Base-by-base conservation (phyloP, 2,329 filamentous ascomycete genomes). In the Hypoxylon sp. region DNA sequence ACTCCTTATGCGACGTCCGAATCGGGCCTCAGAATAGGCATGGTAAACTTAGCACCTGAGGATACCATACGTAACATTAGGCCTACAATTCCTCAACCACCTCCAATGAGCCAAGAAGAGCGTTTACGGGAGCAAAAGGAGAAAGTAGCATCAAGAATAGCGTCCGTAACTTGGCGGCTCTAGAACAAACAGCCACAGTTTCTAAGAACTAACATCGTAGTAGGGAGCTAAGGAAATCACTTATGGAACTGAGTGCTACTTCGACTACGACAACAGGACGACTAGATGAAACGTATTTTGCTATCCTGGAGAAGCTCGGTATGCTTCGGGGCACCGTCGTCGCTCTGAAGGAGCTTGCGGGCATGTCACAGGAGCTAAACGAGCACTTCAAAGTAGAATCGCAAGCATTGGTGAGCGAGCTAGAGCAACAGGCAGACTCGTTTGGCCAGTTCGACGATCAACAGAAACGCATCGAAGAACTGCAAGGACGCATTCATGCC, bases 281-380 rank as follows among this genome's bases (percentile, higher is more conserved):
- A 34, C 86, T 95, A 45, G 91, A 94, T 76, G 87, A 91, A 64
- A 90, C 90, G 2, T 94, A 94, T 80, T 91, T 92, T 70, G 87
- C 88, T 0, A 86, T 94, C 9, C 82, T 93, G 30, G 89, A 93
- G 75, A 92, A 91, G 75, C 84, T 91, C 52, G 85, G 85, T 53
- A 78, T 84, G 0, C 81, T 94, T 38, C 89, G 90, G 59, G 85
- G 83, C 71, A 93, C 89, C 0, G 86, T 94, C 41, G 78, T 82
- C 5, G 86, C 85, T 2, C 81, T 95, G 28, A 89, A 89, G 74
- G 88, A 91, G 71, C 83, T 95, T n/a, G 88, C 90, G 0, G 81
- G 82, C 30, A 82, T 87, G 73, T 89, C 90, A 5, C 84, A 83
- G 59, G 83, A 87, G 56, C 82, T 91, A 7, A 86, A 87, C 65